A percentile compares a stretch with the other conserved stretches of the same genome.
Evolutionary conservation across 176 grass and related monocot species (phyloP).

Genomic region (Otatea glauca): DNA sequence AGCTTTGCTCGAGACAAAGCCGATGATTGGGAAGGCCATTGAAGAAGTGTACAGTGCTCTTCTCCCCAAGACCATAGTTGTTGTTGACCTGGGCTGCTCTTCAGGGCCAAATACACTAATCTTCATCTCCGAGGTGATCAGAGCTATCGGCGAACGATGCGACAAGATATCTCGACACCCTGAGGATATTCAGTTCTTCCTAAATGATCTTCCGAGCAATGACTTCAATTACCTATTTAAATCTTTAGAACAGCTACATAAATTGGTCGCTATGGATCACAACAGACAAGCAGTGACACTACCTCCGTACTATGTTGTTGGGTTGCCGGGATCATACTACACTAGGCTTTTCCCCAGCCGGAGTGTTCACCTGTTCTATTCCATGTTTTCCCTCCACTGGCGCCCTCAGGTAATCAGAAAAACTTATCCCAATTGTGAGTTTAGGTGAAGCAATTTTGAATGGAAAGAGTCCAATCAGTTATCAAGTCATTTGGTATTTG

Average conservation of each 20-base stretch:
- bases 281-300: background rate
- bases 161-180: background rate
- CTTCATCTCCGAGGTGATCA: conserved; percentile 40
- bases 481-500: background rate
- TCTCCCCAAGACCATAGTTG: conserved; percentile 39
- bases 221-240: conserved; percentile 71
- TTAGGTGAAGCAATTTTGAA: background rate
- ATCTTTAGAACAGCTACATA: conserved; percentile 9
- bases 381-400: conserved; percentile 47
- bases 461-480: background rate
- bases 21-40: conserved; percentile 28
- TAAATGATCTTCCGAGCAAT: conserved; percentile 60
- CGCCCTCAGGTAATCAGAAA: conserved; percentile 45
- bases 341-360: conserved; percentile 46
- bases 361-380: conserved; percentile 66
- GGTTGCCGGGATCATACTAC: conserved; percentile 52
- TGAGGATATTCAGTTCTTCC: conserved; percentile 64
- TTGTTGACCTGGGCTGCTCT: conserved; percentile 58
- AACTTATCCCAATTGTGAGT: too few relatives aligned
- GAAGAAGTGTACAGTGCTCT: conserved; percentile 10
- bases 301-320: conserved; percentile 29
- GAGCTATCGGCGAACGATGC: background rate
- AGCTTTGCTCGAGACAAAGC: conserved; percentile 36
- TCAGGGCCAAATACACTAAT: conserved; percentile 49
- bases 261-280: background rate